These are phyloP conservation scores for Plasmodium relictum DNA, from an alignment of 169 alveolate species.

Conservation along the genomic window DNA sequence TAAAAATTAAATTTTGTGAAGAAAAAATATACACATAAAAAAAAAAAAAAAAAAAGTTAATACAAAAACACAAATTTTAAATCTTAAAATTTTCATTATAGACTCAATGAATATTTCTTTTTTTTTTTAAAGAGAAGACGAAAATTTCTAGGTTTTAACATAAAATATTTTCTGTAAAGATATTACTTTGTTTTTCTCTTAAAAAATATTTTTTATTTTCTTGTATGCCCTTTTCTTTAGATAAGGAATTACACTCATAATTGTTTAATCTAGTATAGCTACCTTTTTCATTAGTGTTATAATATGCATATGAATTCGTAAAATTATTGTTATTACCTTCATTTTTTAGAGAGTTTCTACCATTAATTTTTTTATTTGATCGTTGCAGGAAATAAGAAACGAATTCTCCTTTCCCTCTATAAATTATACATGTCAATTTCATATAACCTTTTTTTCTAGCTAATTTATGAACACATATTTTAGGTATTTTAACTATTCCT, in stretches of 20 bases:
- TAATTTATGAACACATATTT: slow-evolving; percentile 61
- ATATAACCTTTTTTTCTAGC: slow-evolving; percentile 67
- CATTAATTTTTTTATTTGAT: slow-evolving; percentile 30
- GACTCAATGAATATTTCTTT: not conserved
- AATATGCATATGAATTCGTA: not conserved
- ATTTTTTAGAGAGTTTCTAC: slow-evolving; percentile 24
- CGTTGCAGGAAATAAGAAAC: slow-evolving; percentile 61
- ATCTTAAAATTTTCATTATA: too few relatives aligned
- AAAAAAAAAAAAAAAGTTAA: too few relatives aligned
- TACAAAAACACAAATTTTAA: too few relatives aligned
- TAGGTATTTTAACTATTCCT: slow-evolving; percentile 56
- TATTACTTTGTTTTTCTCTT: slow-evolving; percentile 46
- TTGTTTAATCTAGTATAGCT: slow-evolving; percentile 8
- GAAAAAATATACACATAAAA: not conserved
- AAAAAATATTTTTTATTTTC: slow-evolving; percentile 29
- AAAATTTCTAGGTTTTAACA: slow-evolving; percentile 14
- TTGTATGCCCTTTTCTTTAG: slow-evolving; percentile 17
- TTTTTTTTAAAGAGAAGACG: not conserved
- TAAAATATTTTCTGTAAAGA: not conserved
- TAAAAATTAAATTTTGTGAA: slow-evolving; percentile 1
- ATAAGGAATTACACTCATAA: not conserved
- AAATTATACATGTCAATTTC: slow-evolving; percentile 59
- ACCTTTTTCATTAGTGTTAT: slow-evolving; percentile 6
- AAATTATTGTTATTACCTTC: not conserved
- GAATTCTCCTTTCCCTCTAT: slow-evolving; percentile 73